Conservation (phyloP, 2,329 filamentous ascomycete species). For the Aspergillus japonicus region DNA sequence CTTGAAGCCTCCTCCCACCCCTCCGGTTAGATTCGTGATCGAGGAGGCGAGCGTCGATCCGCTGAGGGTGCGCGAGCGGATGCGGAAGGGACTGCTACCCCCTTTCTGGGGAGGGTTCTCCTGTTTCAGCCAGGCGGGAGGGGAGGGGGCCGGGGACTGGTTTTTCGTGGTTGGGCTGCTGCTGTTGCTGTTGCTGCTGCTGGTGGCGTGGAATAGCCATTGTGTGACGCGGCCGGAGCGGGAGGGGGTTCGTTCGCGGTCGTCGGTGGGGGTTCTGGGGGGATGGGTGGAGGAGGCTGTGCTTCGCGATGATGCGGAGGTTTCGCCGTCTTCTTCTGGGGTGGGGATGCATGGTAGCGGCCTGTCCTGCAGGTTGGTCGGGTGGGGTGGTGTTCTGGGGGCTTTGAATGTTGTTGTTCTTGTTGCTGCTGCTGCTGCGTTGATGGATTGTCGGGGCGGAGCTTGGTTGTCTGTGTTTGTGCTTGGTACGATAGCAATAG, state of each 20-base stretch:
- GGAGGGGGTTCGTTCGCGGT: slow-evolving; percentile 16
- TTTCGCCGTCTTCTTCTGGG: not conserved
- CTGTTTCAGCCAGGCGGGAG: not conserved
- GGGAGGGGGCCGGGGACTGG: slow-evolving; percentile 9
- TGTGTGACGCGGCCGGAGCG: slow-evolving; percentile 31
- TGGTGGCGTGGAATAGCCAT: slow-evolving; percentile 30
- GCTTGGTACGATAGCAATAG: slow-evolving; percentile 11
- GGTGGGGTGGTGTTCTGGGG: slow-evolving; percentile 23
- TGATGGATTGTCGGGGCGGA: not conserved
- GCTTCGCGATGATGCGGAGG: slow-evolving; percentile 1
- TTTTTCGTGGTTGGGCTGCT: not conserved
- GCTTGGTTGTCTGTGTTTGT: slow-evolving; percentile 5
- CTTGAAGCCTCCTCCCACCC: not conserved
- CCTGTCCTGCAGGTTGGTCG: slow-evolving; percentile 25
- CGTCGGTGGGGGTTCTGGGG: slow-evolving; percentile 8
- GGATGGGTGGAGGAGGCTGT: slow-evolving; percentile 2
- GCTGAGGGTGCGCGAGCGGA: slow-evolving; percentile 35
- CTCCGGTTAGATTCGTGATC: slow-evolving; percentile 24
- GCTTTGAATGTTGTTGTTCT: slow-evolving; percentile 15
- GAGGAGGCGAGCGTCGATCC: slow-evolving; percentile 36
- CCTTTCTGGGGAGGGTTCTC: slow-evolving; percentile 20
- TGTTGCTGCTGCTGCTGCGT: slow-evolving; percentile 9
- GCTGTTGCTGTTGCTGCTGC: slow-evolving; percentile 15
- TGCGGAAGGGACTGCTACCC: slow-evolving; percentile 21
- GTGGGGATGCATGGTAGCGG: slow-evolving; percentile 23